Conservation (phyloP, 1,284 basidiomycete species). For the Cystobasidium sp. region DNA sequence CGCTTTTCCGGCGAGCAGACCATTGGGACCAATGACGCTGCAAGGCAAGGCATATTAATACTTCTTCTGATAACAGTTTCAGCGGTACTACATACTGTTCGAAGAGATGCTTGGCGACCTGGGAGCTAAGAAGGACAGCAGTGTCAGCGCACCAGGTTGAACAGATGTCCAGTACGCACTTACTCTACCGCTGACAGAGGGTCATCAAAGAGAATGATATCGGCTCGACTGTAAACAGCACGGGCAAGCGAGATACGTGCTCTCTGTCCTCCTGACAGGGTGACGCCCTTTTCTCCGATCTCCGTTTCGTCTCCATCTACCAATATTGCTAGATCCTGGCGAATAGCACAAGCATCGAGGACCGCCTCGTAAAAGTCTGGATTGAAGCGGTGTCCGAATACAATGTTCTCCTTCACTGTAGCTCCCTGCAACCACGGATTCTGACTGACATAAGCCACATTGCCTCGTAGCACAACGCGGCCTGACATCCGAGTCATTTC, state of each 20-base stretch:
- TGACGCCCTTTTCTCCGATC: constrained; percentile 74
- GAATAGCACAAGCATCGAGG: constrained; percentile 76
- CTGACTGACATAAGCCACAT: constrained; percentile 85
- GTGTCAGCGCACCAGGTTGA: neutral
- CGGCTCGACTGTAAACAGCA: constrained; percentile 74
- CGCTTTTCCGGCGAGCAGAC: constrained; percentile 81
- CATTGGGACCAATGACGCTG: constrained; percentile 80
- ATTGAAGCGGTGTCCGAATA: constrained; percentile 87
- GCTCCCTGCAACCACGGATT: constrained; percentile 77
- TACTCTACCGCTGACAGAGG: constrained; percentile 66
- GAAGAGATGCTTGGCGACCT: constrained; percentile 59
- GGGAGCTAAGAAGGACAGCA: constrained; percentile 34
- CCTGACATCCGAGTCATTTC: constrained; percentile 84
- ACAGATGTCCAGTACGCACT: neutral
- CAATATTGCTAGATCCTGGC: constrained; percentile 76
- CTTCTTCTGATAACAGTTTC: constrained; percentile 27
- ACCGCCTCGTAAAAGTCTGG: constrained; percentile 61
- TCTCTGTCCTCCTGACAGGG: constrained; percentile 65
- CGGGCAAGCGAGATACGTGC: constrained; percentile 80
- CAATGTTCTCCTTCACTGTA: constrained; percentile 80
- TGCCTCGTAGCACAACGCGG: constrained; percentile 70
- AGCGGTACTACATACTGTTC: constrained; percentile 62
- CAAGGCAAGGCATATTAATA: constrained; percentile 47
- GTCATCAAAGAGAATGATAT: constrained; percentile 67
- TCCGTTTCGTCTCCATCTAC: constrained; percentile 73